Evolutionary conservation across 305 asterid species (phyloP).

Genomic region (Nicotiana rustica): DNA sequence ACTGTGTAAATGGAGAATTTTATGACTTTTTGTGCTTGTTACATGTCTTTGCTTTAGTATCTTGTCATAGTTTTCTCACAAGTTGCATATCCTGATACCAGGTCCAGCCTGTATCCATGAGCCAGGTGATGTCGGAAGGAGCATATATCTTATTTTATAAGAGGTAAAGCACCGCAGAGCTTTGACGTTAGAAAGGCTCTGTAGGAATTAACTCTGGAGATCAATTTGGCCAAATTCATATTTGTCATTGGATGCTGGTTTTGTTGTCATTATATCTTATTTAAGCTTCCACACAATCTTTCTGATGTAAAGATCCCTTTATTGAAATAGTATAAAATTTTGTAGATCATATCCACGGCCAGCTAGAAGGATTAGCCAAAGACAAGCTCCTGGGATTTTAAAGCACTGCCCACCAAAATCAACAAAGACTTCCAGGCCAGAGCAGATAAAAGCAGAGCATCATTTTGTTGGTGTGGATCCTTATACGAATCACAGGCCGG

Average conservation of each 20-base stretch:
- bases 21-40: neutral
- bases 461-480: constrained; percentile 36
- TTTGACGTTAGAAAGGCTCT: neutral
- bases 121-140: constrained; percentile 82
- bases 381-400: constrained; percentile 42
- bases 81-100: constrained; percentile 39
- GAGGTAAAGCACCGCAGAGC: constrained; percentile 53
- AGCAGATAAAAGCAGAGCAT: constrained; percentile 46
- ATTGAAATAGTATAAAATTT: constrained; percentile 22
- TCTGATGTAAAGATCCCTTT: neutral
- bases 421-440: constrained; percentile 48
- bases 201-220: constrained; percentile 4
- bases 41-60: neutral
- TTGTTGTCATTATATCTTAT: neutral
- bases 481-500: constrained; percentile 38
- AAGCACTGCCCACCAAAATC: constrained; percentile 46
- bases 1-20: neutral
- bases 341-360: constrained; percentile 75
- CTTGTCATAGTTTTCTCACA: neutral
- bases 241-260: neutral
- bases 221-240: constrained; percentile 1
- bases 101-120: constrained; percentile 72
- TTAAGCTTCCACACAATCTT: neutral
- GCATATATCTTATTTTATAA: constrained; percentile 88
- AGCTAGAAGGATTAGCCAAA: constrained; percentile 46